Base-by-base conservation (phyloP, 1,139 yeast genomes). In the Pichia kudriavzevii region DNA sequence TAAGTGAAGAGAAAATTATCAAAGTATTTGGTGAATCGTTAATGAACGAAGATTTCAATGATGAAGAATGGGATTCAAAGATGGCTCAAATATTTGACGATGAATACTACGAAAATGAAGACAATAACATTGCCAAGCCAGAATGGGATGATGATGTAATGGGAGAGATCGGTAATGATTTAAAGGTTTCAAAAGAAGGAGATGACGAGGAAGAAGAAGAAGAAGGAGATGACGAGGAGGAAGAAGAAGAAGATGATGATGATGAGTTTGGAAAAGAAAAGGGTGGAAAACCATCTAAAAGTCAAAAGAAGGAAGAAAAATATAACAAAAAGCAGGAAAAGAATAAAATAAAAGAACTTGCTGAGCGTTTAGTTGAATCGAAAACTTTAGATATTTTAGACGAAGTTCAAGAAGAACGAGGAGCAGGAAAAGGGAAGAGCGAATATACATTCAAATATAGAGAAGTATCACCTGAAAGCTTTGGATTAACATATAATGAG, bases 381-480 rank as follows among this genome's bases (percentile, higher is more conserved):
- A 75, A 76, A 44, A 64, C 66, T 34, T 41, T 63, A 3, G 60
- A 64, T 22, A 51, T 71, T 25, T 56, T 78, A 29, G 71, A 75
- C 21, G 83, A 79, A 41, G 79, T 81, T 36, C 69, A 64, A 32
- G 79, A 79, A 47, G 83, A 76, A 50, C 66, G 79, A 26, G 69
- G 80, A 17, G 59, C 61, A 42, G 58, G 31, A 48, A 62, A 62
- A 12, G 60, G 59, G 3, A 68, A 61, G 18, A 69, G 64, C 14
- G 69, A 64, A 16, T 48, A 72, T 30, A 71, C 67, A 39, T 91
- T 91, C 68, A 78, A 77, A 51, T 93, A 93, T 57, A 73, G 97
- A 49, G 95, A 87, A 50, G 97, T 91, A 4, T 87, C 95, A 0
- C 97, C 99, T 4, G 98, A 93, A 52, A 63, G 88, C 9, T 93